A percentile compares a stretch with the other conserved stretches of the same genome.
Conservation (phyloP, 208 protist species). For the Trypanosoma caninum region DNA sequence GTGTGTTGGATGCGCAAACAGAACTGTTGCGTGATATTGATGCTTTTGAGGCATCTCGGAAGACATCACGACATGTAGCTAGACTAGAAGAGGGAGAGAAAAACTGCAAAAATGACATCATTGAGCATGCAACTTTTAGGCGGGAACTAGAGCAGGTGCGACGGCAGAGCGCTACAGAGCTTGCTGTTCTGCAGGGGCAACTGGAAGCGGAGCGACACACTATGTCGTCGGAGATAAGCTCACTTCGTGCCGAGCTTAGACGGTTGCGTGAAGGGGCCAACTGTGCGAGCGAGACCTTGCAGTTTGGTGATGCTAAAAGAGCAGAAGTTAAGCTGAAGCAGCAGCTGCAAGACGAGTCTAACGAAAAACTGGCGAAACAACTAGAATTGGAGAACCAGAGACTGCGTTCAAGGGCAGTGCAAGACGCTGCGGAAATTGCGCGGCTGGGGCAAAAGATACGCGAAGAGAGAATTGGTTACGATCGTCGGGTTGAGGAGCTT, state of each 20-base stretch:
- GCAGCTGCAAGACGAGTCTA: neutral
- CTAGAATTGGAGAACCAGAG: conserved; percentile 4
- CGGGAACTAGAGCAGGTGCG: conserved; percentile 16
- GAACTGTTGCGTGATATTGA: conserved; percentile 15
- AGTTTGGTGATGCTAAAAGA: too few species aligned
- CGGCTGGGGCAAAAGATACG: conserved; percentile 11
- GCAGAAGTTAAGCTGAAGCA: too few species aligned
- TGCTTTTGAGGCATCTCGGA: neutral
- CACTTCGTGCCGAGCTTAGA: conserved; percentile 14
- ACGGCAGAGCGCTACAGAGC: conserved; percentile 8
- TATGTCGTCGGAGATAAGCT: conserved; percentile 9
- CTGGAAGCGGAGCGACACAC: conserved; percentile 4
- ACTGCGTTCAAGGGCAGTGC: conserved; percentile 1
- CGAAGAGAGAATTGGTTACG: neutral
- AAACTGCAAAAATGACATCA: too few species aligned
- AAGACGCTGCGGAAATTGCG: neutral
- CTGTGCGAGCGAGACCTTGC: too few species aligned
- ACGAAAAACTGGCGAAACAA: conserved; percentile 6
- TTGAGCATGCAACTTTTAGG: conserved; percentile 2
- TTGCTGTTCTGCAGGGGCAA: conserved; percentile 1
- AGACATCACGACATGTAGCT: neutral
- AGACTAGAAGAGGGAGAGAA: conserved; percentile 10
- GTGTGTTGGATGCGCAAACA: conserved; percentile 20
- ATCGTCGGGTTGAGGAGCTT: conserved; percentile 10
- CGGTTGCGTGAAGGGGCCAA: conserved; percentile 13